Evolutionary conservation across 2,329 filamentous ascomycete species (phyloP).

Genomic region (Arthrobotrys entomopaga): DNA sequence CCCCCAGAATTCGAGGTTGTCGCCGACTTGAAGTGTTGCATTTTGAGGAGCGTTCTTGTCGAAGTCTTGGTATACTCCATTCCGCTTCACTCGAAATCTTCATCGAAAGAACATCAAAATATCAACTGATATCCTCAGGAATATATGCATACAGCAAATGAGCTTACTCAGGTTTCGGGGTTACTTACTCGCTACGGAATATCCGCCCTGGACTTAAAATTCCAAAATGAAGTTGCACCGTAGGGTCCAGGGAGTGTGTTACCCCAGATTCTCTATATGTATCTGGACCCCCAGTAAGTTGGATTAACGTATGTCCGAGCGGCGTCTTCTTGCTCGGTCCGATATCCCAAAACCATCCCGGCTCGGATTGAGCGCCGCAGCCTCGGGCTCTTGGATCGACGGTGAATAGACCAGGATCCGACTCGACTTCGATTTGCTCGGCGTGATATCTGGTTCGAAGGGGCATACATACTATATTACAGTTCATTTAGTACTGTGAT

Average conservation of each 20-base stretch:
- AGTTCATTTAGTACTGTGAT: background rate
- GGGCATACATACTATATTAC: conserved; percentile 23
- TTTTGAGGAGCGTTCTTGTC: conserved; percentile 4
- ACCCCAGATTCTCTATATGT: conserved; percentile 7
- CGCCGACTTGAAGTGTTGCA: conserved; percentile 24
- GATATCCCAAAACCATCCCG: conserved; percentile 34
- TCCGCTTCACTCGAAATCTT: conserved; percentile 38
- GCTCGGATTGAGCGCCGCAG: conserved; percentile 14
- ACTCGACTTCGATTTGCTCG: background rate
- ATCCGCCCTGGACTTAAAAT: conserved; percentile 10
- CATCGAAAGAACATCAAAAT: background rate
- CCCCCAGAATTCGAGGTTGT: conserved; percentile 37
- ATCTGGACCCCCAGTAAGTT: conserved; percentile 27
- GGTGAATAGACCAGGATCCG: conserved; percentile 1
- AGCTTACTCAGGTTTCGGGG: background rate
- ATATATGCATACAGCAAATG: background rate
- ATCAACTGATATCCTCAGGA: background rate
- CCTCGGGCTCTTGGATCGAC: conserved; percentile 13
- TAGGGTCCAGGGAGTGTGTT: conserved; percentile 20
- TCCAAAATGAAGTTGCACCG: conserved; percentile 7
- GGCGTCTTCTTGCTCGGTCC: conserved; percentile 13
- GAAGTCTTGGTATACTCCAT: conserved; percentile 27
- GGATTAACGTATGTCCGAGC: conserved; percentile 27
- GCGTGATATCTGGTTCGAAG: background rate
- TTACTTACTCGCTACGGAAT: conserved; percentile 35